Base-by-base conservation (phyloP, 176 grass and related monocot genomes). In the Themeda triandra region DNA sequence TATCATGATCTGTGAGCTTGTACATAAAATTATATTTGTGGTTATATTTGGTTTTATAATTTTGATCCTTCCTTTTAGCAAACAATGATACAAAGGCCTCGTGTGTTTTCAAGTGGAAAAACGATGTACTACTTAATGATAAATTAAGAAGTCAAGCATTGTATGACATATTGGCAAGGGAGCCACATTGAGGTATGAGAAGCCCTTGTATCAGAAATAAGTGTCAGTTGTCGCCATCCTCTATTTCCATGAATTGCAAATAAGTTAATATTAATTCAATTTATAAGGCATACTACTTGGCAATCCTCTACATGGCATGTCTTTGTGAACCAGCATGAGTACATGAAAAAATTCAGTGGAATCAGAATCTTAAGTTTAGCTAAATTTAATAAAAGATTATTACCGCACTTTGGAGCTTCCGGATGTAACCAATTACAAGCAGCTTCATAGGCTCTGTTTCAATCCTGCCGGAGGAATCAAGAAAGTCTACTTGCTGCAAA, bases 341-440 rank as follows among this genome's bases (percentile, higher is more conserved):
- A 36, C 13, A 78, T 31, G 10, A 32, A 46, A 40, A 29, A 35
- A 71, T 23, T 13, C 39, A 71, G 13, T 71, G 13, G 28, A 39
- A 18, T 71, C 21, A 23, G 42, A 42, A 60, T 49, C 42, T 77
- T 14, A 1, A 76, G 58, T 33, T 36, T n/a, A 39, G 28, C 28
- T 46, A 78, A 37, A 39, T 66, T 40, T 14, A 69, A 44, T 27
- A 81, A 35, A 60, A 73, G 35, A 28, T n/a, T 68, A 73, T 51
- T 88, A 98, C 95, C 76, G 77, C 51, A 79, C 73, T 87, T 88
- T 83, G 66, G 10, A 93, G 84, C 82, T 85, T 88, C 83, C 91
- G 76, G 23, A 95, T 85, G 76, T 98, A 95, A 51, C 92, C 95
- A 90, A 92, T 53, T 27, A 93, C 29, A 15, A 95, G 68, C 45